Conservation (phyloP, 139 green algal species). For the Auxenochlorella pyrenoidosa region DNA sequence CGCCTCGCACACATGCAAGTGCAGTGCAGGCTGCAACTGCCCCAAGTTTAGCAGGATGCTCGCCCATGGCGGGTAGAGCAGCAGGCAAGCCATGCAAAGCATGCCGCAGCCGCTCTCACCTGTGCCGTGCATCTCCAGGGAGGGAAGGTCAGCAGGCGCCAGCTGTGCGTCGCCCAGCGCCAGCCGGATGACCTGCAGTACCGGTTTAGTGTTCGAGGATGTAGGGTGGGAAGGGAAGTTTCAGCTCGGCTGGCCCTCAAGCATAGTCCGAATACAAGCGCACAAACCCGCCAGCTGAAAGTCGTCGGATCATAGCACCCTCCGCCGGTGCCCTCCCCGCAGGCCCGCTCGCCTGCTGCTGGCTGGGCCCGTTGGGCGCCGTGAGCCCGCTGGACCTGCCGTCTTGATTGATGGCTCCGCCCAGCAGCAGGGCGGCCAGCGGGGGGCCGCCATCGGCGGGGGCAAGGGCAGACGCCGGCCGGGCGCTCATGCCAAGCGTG, state of each 20-base stretch:
- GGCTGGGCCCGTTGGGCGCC: conserved; percentile 86
- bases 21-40: not conserved
- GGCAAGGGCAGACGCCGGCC: not conserved
- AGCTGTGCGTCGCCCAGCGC: conserved; percentile 56
- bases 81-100: conserved; percentile 49
- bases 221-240: no score
- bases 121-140: conserved; percentile 81
- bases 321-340: no score
- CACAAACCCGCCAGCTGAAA: no score
- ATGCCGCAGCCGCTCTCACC: conserved; percentile 68
- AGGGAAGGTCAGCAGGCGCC: conserved; percentile 14
- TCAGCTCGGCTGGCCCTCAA: no score
- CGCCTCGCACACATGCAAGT: not conserved
- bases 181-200: conserved; percentile 52
- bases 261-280: no score
- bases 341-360: conserved; percentile 78
- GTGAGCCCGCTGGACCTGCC: conserved; percentile 87
- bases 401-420: conserved; percentile 88
- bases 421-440: conserved; percentile 54
- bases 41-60: no score
- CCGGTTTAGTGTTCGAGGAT: not conserved
- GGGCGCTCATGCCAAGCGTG: conserved; percentile 40
- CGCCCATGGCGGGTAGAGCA: no score
- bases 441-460: not conserved
- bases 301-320: no score